Conservation (phyloP, 768 basidiomycete species). For the Lactifluus volemus region DNA sequence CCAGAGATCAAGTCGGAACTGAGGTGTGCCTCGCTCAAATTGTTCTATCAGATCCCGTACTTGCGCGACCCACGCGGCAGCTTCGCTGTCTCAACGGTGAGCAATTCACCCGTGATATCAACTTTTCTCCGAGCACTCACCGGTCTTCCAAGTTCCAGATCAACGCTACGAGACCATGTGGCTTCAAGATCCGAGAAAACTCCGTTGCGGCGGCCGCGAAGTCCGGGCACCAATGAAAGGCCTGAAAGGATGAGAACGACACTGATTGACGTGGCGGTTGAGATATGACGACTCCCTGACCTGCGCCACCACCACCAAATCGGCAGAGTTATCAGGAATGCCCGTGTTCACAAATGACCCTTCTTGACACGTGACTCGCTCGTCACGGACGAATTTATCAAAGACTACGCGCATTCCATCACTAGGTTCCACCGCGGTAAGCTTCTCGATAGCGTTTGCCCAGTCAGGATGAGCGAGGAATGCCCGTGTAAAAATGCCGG, state of each 20-base stretch:
- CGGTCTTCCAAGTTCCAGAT: slow-evolving; percentile 93
- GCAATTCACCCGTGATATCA: not conserved
- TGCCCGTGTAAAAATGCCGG: slow-evolving; percentile 83
- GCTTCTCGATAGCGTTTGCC: slow-evolving; percentile 38
- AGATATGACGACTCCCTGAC: slow-evolving; percentile 26
- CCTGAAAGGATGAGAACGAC: slow-evolving; percentile 35
- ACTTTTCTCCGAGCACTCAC: slow-evolving; percentile 26
- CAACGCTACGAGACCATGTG: slow-evolving; percentile 57
- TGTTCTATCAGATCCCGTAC: slow-evolving; percentile 60
- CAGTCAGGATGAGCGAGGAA: slow-evolving; percentile 57
- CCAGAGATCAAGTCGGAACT: slow-evolving; percentile 75
- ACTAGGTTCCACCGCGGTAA: slow-evolving; percentile 78
- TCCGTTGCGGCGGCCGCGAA: slow-evolving; percentile 63
- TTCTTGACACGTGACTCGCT: slow-evolving; percentile 43
- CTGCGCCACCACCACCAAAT: slow-evolving; percentile 72
- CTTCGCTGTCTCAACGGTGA: slow-evolving; percentile 33
- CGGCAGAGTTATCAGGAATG: slow-evolving; percentile 62
- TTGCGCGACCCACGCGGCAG: slow-evolving; percentile 65
- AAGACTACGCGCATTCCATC: slow-evolving; percentile 79
- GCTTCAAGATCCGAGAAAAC: slow-evolving; percentile 74
- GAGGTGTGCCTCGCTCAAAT: slow-evolving; percentile 68
- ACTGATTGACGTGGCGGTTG: slow-evolving; percentile 3
- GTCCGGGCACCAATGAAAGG: slow-evolving; percentile 91
- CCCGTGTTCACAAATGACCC: slow-evolving; percentile 64
- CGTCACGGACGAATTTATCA: slow-evolving; percentile 42